A percentile compares a stretch with the other conserved stretches of the same genome.
Conservation (phyloP, 2,329 filamentous ascomycete genomes). For the Clarireedia monteithiana region DNA sequence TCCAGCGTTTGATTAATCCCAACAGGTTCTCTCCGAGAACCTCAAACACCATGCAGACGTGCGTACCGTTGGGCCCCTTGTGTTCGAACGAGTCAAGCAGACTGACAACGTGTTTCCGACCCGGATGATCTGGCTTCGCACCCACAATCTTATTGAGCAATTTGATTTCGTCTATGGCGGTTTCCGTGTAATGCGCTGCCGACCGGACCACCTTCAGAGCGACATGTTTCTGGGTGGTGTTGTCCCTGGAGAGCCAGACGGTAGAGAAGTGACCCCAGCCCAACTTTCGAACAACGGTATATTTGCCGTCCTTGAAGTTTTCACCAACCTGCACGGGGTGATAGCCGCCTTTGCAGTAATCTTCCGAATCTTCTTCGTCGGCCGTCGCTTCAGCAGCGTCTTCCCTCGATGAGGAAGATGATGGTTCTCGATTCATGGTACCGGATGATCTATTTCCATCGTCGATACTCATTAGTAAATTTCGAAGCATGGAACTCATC, state of each 20-base stretch:
- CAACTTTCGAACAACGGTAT: conserved; percentile 91
- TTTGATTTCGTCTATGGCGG: conserved; percentile 98
- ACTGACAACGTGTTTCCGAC: conserved; percentile 91
- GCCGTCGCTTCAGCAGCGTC: conserved; percentile 86
- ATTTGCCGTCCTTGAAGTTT: conserved; percentile 95
- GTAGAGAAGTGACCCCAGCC: conserved; percentile 99
- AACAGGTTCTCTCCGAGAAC: conserved; percentile 92
- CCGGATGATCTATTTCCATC: conserved; percentile 24
- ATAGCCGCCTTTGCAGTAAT: conserved; percentile 99
- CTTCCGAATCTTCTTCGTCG: conserved; percentile 97
- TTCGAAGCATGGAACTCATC: conserved; percentile 26
- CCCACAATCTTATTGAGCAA: conserved; percentile 93
- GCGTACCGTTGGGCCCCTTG: conserved; percentile 90
- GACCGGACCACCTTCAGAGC: conserved; percentile 97
- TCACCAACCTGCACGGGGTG: conserved; percentile 93
- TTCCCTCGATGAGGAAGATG: conserved; percentile 65
- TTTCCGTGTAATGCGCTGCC: conserved; percentile 97
- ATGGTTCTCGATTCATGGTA: conserved; percentile 37
- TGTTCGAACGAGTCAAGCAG: conserved; percentile 96
- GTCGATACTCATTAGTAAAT: conserved; percentile 24
- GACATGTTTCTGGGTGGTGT: conserved; percentile 84
- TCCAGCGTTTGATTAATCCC: conserved; percentile 96
- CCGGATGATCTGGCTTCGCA: conserved; percentile 89
- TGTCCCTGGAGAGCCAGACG: conserved; percentile 79
- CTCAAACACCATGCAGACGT: conserved; percentile 99